Conservation (phyloP, 108 stramenopile species). For the Aurantiochytrium sp. region DNA sequence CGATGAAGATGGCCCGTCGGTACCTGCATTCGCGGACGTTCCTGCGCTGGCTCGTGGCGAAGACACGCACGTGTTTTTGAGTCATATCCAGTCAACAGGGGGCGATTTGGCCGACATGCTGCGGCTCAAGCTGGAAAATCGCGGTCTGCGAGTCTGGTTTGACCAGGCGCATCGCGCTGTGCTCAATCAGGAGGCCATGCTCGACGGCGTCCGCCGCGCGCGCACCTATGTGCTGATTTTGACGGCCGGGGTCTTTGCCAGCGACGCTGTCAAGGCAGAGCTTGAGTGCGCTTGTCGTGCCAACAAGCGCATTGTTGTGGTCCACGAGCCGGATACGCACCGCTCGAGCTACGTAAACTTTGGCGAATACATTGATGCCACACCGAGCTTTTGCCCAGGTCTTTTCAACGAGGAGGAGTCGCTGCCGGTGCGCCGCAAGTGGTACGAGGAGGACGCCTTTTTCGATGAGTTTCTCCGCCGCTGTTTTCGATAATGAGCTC, state of each 20-base stretch:
- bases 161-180: not conserved
- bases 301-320: not conserved
- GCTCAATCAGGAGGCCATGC: not conserved
- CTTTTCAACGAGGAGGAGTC: too few species aligned
- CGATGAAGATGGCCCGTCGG: not conserved
- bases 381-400: not conserved
- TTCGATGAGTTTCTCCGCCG: too few species aligned
- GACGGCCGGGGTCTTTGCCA: not conserved
- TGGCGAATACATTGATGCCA: not conserved
- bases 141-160: not conserved
- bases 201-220: not conserved
- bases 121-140: not conserved
- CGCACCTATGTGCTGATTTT: not conserved
- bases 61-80: not conserved
- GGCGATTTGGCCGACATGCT: not conserved
- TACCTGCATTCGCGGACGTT: not conserved
- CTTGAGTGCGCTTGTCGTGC: not conserved
- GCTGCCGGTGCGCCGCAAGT: too few species aligned
- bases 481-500: too few species aligned
- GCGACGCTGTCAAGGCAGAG: not conserved
- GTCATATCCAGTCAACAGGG: not conserved
- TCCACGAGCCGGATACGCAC: not conserved
- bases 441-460: too few species aligned
- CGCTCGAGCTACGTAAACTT: not conserved
- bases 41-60: not conserved